A percentile compares a stretch with the other conserved stretches of the same genome.
These are phyloP conservation scores for Venturia pyrina DNA, from an alignment of 2,329 filamentous ascomycete genomes.

Conservation along the genomic window DNA sequence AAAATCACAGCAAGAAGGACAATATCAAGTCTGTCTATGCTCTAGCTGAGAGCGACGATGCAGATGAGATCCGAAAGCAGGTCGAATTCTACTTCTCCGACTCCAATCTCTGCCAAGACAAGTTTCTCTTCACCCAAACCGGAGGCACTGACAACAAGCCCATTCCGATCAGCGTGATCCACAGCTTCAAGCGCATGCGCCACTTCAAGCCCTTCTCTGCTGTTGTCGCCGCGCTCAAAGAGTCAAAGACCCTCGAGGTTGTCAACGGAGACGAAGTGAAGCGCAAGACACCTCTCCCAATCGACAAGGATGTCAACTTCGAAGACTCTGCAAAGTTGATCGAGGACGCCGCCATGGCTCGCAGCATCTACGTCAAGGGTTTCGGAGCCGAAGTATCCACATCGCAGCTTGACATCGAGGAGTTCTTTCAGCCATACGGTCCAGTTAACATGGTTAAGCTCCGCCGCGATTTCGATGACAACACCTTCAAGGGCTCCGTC, in stretches of 20 bases:
- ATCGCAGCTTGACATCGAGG: constrained; percentile 89
- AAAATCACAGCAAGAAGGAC: constrained; percentile 1
- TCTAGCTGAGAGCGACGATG: constrained; percentile 66
- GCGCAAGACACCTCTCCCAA: constrained; percentile 59
- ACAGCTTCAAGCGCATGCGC: constrained; percentile 90
- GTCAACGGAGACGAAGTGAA: constrained; percentile 57
- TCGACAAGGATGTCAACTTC: constrained; percentile 17
- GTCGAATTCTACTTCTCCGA: constrained; percentile 96
- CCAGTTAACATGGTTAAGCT: constrained; percentile 75
- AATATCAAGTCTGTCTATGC: constrained; percentile 58
- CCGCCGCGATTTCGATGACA: constrained; percentile 58
- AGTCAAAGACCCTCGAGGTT: constrained; percentile 63
- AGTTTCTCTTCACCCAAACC: constrained; percentile 71
- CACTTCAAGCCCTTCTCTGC: constrained; percentile 82
- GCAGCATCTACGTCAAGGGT: constrained; percentile 85
- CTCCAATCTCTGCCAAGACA: constrained; percentile 79
- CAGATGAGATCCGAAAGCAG: constrained; percentile 72
- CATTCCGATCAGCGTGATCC: constrained; percentile 66
- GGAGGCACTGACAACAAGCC: constrained; percentile 73
- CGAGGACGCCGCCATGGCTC: constrained; percentile 56
- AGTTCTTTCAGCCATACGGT: constrained; percentile 76
- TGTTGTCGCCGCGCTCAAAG: constrained; percentile 72
- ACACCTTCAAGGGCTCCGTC: constrained; percentile 87
- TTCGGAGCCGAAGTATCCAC: constrained; percentile 77
- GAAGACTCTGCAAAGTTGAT: constrained; percentile 34